A percentile compares a stretch with the other conserved stretches of the same genome.
These are phyloP conservation scores for Phytophthora citricola DNA, from an alignment of 352 stramenopile genomes.

Conservation along the genomic window DNA sequence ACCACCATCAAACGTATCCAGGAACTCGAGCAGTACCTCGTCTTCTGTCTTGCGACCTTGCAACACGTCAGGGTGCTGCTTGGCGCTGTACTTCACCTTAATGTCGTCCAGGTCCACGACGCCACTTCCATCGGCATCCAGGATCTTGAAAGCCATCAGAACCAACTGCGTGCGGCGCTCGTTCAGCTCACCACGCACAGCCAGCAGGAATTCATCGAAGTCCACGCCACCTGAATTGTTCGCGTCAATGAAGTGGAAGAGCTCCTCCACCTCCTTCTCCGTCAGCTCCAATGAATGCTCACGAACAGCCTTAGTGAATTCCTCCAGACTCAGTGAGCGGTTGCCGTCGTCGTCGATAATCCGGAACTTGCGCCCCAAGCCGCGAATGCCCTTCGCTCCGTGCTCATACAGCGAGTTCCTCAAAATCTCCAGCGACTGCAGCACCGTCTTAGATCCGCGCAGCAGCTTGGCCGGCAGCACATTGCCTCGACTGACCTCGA, in stretches of 20 bases:
- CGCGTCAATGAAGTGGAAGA: conserved; percentile 88
- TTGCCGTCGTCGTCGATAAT: conserved; percentile 92
- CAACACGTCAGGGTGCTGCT: conserved; percentile 88
- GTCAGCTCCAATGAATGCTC: conserved; percentile 71
- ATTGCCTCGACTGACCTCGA: conserved; percentile 75
- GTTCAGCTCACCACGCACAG: conserved; percentile 78
- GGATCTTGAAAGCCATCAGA: conserved; percentile 73
- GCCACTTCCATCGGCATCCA: conserved; percentile 79
- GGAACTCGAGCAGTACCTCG: conserved; percentile 82
- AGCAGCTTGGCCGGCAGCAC: conserved; percentile 68
- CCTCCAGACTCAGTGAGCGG: conserved; percentile 66
- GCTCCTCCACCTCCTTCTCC: conserved; percentile 59
- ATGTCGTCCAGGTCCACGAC: conserved; percentile 84
- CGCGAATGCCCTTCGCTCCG: conserved; percentile 76
- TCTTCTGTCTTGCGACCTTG: conserved; percentile 72
- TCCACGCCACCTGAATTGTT: conserved; percentile 83
- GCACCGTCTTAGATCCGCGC: conserved; percentile 60
- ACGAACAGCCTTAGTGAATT: conserved; percentile 82
- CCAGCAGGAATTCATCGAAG: conserved; percentile 88
- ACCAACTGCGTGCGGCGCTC: conserved; percentile 78
- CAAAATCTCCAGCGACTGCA: conserved; percentile 66
- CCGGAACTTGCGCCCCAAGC: conserved; percentile 84
- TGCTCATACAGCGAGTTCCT: conserved; percentile 81
- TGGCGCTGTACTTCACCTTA: conserved; percentile 77
- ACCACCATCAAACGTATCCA: conserved; percentile 89